These are phyloP conservation scores for Dactylellina cionopaga DNA, from an alignment of 2,329 filamentous ascomycete genomes.

Conservation along the genomic window DNA sequence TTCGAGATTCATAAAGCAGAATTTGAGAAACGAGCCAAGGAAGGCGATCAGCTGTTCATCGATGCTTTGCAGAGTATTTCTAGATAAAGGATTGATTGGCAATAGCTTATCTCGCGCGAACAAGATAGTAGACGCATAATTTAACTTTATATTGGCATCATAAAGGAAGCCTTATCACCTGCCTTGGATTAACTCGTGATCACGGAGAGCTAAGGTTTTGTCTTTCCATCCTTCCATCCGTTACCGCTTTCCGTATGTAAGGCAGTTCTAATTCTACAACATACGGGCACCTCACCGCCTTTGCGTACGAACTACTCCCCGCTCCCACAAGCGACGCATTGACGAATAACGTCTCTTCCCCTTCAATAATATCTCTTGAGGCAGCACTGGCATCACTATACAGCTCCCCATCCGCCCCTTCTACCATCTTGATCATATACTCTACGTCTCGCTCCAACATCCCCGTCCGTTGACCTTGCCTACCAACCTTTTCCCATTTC, in stretches of 20 bases:
- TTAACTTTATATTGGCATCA: no score
- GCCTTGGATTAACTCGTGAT: background rate
- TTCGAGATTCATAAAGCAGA: slow-evolving; percentile 37
- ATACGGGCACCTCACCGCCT: slow-evolving; percentile 30
- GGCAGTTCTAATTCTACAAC: slow-evolving; percentile 41
- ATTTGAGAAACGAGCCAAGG: slow-evolving; percentile 20
- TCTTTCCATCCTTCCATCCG: background rate
- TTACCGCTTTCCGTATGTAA: background rate
- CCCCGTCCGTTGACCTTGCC: no score
- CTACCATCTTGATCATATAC: slow-evolving; percentile 4
- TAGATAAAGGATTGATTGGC: background rate
- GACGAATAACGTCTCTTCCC: slow-evolving; percentile 33
- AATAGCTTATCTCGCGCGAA: no score
- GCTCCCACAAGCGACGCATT: slow-evolving; percentile 36
- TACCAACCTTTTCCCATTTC: slow-evolving; percentile 69
- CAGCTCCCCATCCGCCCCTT: slow-evolving; percentile 5
- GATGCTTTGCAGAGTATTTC: slow-evolving; percentile 29
- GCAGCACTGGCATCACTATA: slow-evolving; percentile 15
- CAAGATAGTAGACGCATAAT: no score
- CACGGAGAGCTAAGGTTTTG: no score
- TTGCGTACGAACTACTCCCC: slow-evolving; percentile 16
- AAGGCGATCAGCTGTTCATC: slow-evolving; percentile 32
- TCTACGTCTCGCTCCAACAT: background rate
- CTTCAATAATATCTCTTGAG: slow-evolving; percentile 11
- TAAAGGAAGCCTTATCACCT: no score